phyloP scores from a whole-genome alignment of 129 eudicot species.

The Flaveria sonorensis region DNA sequence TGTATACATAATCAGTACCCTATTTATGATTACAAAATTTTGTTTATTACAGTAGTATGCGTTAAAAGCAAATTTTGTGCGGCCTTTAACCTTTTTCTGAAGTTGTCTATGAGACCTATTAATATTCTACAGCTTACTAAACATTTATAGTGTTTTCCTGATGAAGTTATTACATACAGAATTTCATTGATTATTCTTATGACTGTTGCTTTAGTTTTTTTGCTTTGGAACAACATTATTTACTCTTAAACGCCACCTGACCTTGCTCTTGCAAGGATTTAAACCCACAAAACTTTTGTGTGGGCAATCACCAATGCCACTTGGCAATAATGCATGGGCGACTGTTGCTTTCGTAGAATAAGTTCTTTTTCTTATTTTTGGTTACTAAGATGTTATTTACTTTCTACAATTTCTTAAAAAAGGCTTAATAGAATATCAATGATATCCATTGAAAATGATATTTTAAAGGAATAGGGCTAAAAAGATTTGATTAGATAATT shows the following conservation, averaged over 20 bases:
- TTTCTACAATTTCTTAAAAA: neutral
- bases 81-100: neutral
- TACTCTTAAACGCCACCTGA: too few relatives aligned
- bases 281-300: too few relatives aligned
- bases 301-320: too few relatives aligned
- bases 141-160: neutral
- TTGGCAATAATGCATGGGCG: too few relatives aligned
- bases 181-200: neutral
- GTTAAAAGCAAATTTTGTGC: neutral
- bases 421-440: too few relatives aligned
- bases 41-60: neutral
- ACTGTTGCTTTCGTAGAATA: too few relatives aligned
- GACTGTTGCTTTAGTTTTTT: neutral
- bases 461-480: neutral
- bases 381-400: neutral
- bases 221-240: too few relatives aligned
- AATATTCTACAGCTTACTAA: neutral
- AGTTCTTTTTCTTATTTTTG: too few relatives aligned
- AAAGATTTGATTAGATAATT: neutral
- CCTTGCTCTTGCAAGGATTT: too few relatives aligned
- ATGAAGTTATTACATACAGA: neutral
- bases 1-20: neutral
- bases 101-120: neutral
- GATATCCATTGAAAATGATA: neutral
- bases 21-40: conserved; percentile 7